Percentiles rank a stretch among this genome's conserved stretches.
Evolutionary conservation across 2,329 filamentous ascomycete species (phyloP).

Genomic region (Colletotrichum abscissum): DNA sequence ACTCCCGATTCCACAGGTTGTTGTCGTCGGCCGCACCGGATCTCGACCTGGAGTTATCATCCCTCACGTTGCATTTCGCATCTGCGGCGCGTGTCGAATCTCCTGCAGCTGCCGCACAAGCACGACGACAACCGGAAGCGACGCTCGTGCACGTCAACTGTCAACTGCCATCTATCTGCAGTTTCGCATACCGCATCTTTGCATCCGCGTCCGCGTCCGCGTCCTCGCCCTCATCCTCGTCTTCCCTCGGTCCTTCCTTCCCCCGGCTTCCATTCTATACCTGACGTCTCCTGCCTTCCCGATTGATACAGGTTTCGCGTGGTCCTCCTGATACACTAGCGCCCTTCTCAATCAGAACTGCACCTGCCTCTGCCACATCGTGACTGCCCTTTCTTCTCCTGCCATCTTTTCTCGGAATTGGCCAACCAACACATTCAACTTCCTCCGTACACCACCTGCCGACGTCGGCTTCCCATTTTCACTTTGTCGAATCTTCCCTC

Average conservation of each 20-base stretch:
- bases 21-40: not conserved
- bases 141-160: constrained; percentile 1
- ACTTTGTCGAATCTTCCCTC: not conserved
- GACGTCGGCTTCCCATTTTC: constrained; percentile 1
- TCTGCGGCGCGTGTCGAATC: constrained; percentile 11
- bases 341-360: not conserved
- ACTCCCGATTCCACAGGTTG: no score
- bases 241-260: not conserved
- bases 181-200: not conserved
- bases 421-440: not conserved
- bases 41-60: not conserved
- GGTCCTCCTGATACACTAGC: constrained; percentile 27
- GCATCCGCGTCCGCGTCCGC: not conserved
- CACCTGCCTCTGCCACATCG: constrained; percentile 3
- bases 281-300: not conserved
- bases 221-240: not conserved
- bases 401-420: not conserved
- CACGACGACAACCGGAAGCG: constrained; percentile 5
- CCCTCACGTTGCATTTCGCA: constrained; percentile 7
- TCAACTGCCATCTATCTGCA: not conserved
- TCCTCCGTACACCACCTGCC: not conserved
- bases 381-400: not conserved
- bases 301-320: not conserved
- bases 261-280: not conserved
- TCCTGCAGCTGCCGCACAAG: constrained; percentile 19